phyloP scores from a whole-genome alignment of 805 yeast species.

The Saccharomycopsis fermentans region DNA sequence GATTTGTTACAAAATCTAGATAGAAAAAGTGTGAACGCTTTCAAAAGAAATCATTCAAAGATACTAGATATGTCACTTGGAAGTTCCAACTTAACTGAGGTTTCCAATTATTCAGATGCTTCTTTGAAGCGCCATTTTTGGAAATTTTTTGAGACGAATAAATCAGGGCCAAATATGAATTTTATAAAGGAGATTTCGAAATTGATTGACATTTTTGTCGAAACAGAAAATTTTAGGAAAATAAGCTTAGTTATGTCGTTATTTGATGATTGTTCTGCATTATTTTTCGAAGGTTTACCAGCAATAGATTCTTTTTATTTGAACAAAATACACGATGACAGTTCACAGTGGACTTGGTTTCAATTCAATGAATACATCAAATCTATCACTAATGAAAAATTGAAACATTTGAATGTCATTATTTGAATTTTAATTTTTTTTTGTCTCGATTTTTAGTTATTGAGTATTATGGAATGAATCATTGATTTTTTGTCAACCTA shows the following conservation, averaged over 20 bases:
- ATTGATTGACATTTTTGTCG: background rate
- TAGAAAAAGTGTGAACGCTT: background rate
- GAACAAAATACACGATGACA: background rate
- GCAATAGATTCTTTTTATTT: background rate
- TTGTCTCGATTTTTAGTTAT: too few species aligned
- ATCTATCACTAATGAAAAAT: background rate
- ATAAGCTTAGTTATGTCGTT: background rate
- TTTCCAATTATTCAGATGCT: background rate
- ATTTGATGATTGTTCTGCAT: background rate
- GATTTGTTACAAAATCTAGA: background rate
- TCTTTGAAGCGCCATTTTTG: background rate
- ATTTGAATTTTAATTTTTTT: background rate
- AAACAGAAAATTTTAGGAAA: background rate
- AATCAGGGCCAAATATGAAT: background rate
- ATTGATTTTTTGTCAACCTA: too few species aligned
- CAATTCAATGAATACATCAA: background rate
- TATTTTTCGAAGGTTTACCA: background rate
- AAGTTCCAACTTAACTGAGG: too few species aligned
- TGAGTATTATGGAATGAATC: too few species aligned
- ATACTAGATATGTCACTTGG: background rate
- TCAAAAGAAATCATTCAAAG: background rate
- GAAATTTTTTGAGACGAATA: background rate
- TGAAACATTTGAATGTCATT: background rate
- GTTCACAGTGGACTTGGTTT: background rate
- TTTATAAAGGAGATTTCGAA: background rate